Evolutionary conservation across 2,329 filamentous ascomycete genomes (phyloP).

Genomic region (Sporothrix phasma): DNA sequence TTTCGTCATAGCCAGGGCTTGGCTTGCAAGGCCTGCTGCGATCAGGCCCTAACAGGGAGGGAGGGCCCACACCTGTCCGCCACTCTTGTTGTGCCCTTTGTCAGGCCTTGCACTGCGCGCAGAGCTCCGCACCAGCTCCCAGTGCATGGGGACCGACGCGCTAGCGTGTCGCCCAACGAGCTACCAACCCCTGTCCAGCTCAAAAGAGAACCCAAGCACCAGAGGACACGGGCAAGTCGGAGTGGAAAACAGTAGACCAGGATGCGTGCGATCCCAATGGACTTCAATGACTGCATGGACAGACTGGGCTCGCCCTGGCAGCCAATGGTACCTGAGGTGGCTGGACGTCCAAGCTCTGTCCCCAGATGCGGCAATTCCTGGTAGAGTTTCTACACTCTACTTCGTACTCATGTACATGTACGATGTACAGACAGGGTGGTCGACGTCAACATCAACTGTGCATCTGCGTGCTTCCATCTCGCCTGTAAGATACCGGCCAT

Average conservation of each 20-base stretch:
- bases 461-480: neutral
- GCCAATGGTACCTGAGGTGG: neutral
- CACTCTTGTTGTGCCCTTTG: neutral
- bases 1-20: constrained; percentile 13
- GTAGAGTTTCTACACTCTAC: too few relatives aligned
- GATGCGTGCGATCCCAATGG: neutral
- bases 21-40: neutral
- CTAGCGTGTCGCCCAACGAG: neutral
- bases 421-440: neutral
- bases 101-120: too few relatives aligned
- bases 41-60: neutral
- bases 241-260: neutral
- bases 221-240: neutral
- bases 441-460: neutral
- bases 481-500: neutral
- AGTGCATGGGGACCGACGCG: neutral
- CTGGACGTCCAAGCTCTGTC: neutral
- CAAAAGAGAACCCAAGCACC: neutral
- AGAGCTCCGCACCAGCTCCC: too few relatives aligned
- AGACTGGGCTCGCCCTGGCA: neutral
- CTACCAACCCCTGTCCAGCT: neutral
- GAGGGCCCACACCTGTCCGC: neutral
- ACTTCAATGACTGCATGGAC: neutral
- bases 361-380: neutral
- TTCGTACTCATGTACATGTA: neutral